Evolutionary conservation across 805 yeast species (phyloP).

Genomic region (Zygosaccharomyces rouxii): DNA sequence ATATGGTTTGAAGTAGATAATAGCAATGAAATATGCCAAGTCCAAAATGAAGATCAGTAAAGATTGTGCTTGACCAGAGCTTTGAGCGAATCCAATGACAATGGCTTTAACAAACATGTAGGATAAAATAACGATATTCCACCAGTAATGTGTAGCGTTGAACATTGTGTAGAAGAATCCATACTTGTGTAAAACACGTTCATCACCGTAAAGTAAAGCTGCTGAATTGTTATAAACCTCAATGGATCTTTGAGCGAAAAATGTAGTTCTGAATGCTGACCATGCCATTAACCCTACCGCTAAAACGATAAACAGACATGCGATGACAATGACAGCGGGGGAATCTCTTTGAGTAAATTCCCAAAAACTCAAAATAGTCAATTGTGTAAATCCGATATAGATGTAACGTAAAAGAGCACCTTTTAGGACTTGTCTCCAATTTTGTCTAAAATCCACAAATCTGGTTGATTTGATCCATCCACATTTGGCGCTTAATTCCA

Average conservation of each 20-base stretch:
- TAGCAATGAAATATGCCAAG: slow-evolving; percentile 57
- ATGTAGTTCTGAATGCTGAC: slow-evolving; percentile 60
- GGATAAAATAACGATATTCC: slow-evolving; percentile 59
- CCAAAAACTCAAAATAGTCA: slow-evolving; percentile 77
- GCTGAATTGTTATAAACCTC: slow-evolving; percentile 72
- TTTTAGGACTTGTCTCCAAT: slow-evolving; percentile 60
- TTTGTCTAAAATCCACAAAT: slow-evolving; percentile 46
- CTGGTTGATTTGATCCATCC: slow-evolving; percentile 49
- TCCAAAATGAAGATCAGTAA: slow-evolving; percentile 73
- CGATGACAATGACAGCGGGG: slow-evolving; percentile 80
- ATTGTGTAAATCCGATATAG: slow-evolving; percentile 80
- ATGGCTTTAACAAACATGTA: slow-evolving; percentile 64
- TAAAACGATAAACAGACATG: slow-evolving; percentile 63
- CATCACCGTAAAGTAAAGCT: slow-evolving; percentile 78
- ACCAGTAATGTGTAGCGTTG: slow-evolving; percentile 76
- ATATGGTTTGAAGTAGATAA: slow-evolving; percentile 68
- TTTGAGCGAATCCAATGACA: slow-evolving; percentile 75
- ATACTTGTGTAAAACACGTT: slow-evolving; percentile 64
- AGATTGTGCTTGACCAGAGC: slow-evolving; percentile 77
- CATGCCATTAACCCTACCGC: slow-evolving; percentile 57
- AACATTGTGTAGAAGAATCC: slow-evolving; percentile 91
- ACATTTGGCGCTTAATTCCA: slow-evolving; percentile 45
- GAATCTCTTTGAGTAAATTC: slow-evolving; percentile 81
- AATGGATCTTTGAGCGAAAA: slow-evolving; percentile 60
- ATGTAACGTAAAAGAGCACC: slow-evolving; percentile 77